Evolutionary conservation across 805 yeast genomes (phyloP).

Genomic region (Saccharomycopsis lassenensis): DNA sequence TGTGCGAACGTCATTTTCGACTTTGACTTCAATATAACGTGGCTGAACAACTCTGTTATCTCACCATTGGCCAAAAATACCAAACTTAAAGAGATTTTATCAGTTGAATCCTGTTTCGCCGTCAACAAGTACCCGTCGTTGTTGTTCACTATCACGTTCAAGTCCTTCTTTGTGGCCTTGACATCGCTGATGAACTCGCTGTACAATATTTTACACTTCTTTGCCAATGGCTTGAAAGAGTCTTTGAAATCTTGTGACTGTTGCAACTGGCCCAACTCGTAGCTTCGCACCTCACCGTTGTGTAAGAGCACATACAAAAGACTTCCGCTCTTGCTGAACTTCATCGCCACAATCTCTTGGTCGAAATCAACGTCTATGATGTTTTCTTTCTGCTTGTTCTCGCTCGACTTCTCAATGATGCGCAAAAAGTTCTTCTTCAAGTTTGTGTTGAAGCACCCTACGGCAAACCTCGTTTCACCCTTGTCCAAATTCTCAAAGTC

Average conservation of each 20-base stretch:
- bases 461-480: slow-evolving; percentile 8
- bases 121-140: slow-evolving; percentile 9
- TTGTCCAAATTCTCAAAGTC: slow-evolving; percentile 11
- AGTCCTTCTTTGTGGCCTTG: too few species aligned
- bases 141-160: neutral
- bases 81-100: neutral
- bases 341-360: slow-evolving; percentile 1
- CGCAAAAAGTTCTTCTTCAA: slow-evolving; percentile 11
- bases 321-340: slow-evolving; percentile 9
- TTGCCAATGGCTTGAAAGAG: neutral
- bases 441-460: slow-evolving; percentile 7
- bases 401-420: slow-evolving; percentile 2
- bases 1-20: too few species aligned
- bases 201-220: too few species aligned
- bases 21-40: too few species aligned
- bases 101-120: neutral
- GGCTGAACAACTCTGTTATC: slow-evolving; percentile 6
- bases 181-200: too few species aligned
- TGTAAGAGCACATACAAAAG: slow-evolving; percentile 3
- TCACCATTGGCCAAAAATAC: slow-evolving; percentile 2
- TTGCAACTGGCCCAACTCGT: too few species aligned
- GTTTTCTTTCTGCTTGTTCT: neutral
- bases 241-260: neutral
- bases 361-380: slow-evolving; percentile 6
- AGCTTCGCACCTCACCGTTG: slow-evolving; percentile 5